These are phyloP conservation scores for Phytopythium chamaehyphon DNA, from an alignment of 352 stramenopile species.

Conservation along the genomic window DNA sequence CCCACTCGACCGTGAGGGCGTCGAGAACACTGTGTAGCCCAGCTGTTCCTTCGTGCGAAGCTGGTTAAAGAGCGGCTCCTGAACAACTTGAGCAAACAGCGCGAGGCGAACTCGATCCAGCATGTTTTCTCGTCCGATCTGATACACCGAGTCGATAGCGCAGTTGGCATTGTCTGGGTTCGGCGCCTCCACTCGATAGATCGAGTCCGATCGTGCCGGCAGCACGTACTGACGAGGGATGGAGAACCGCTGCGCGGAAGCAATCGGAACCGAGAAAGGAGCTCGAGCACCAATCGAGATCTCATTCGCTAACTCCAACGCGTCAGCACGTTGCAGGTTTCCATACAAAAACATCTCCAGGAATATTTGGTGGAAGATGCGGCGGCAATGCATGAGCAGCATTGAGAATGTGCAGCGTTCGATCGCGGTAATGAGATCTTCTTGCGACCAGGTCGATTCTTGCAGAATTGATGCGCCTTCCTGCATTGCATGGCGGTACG, in stretches of 20 bases:
- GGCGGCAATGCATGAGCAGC: slow-evolving; percentile 27
- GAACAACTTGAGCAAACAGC: slow-evolving; percentile 54
- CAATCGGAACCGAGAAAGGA: slow-evolving; percentile 10
- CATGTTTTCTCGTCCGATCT: slow-evolving; percentile 41
- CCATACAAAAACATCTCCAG: slow-evolving; percentile 47
- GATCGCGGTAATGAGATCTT: slow-evolving; percentile 35
- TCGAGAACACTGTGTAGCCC: slow-evolving; percentile 69
- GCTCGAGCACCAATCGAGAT: slow-evolving; percentile 21
- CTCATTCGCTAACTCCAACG: slow-evolving; percentile 15
- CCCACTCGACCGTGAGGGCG: slow-evolving; percentile 30
- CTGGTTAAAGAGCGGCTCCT: slow-evolving; percentile 58
- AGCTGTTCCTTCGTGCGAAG: slow-evolving; percentile 67
- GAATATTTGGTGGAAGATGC: slow-evolving; percentile 32
- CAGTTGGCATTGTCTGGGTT: slow-evolving; percentile 61
- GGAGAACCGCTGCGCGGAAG: slow-evolving; percentile 24
- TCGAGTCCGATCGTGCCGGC: slow-evolving; percentile 16
- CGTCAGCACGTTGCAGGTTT: slow-evolving; percentile 34
- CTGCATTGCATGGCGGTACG: slow-evolving; percentile 35
- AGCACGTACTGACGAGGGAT: slow-evolving; percentile 24
- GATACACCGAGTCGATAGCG: slow-evolving; percentile 44
- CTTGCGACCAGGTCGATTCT: slow-evolving; percentile 24
- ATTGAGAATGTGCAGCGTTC: slow-evolving; percentile 12
- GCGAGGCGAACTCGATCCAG: slow-evolving; percentile 34
- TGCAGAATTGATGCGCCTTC: slow-evolving; percentile 27
- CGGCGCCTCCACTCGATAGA: slow-evolving; percentile 26